These are phyloP conservation scores for Sporothrix protearum DNA, from an alignment of 2,329 filamentous ascomycete genomes.

Conservation along the genomic window DNA sequence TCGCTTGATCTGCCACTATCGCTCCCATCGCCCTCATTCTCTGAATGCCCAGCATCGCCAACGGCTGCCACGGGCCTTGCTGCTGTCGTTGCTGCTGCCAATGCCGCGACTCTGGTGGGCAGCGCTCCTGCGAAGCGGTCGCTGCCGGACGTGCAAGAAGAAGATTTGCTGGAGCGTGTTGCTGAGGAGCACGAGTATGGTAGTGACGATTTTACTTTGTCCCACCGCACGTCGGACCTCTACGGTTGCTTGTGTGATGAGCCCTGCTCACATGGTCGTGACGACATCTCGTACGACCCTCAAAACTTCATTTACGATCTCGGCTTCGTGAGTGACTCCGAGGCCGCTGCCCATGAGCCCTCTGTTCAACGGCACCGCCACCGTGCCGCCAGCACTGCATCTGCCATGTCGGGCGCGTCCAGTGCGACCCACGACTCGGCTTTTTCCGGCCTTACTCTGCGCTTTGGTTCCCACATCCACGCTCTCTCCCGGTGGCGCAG, in stretches of 20 bases:
- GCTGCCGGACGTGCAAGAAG: constrained; percentile 81
- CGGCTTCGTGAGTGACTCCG: constrained; percentile 63
- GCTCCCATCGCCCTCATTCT: constrained; percentile 32
- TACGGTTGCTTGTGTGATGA: constrained; percentile 70
- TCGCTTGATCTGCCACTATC: constrained; percentile 63
- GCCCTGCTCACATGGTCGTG: constrained; percentile 53
- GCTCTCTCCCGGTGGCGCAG: constrained; percentile 50
- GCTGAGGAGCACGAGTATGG: constrained; percentile 10
- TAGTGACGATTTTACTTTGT: not conserved
- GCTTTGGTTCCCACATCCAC: constrained; percentile 61
- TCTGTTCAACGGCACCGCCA: constrained; percentile 10
- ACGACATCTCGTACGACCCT: constrained; percentile 37
- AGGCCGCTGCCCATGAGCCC: constrained; percentile 41
- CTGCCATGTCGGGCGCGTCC: constrained; percentile 20
- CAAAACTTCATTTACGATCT: constrained; percentile 61
- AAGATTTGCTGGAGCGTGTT: constrained; percentile 72
- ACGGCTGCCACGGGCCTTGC: constrained; percentile 42
- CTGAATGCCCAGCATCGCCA: constrained; percentile 55
- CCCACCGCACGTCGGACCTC: constrained; percentile 37
- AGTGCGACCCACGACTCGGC: constrained; percentile 47
- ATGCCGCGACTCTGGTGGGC: constrained; percentile 48
- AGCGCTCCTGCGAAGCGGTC: constrained; percentile 55
- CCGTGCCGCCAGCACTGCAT: constrained; percentile 17
- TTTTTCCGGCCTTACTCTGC: constrained; percentile 59
- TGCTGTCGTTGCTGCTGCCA: constrained; percentile 48